Percentiles rank a stretch among this genome's conserved stretches.
These are phyloP conservation scores for Crithidia expoeki DNA, from an alignment of 208 protist genomes.

Conservation along the genomic window DNA sequence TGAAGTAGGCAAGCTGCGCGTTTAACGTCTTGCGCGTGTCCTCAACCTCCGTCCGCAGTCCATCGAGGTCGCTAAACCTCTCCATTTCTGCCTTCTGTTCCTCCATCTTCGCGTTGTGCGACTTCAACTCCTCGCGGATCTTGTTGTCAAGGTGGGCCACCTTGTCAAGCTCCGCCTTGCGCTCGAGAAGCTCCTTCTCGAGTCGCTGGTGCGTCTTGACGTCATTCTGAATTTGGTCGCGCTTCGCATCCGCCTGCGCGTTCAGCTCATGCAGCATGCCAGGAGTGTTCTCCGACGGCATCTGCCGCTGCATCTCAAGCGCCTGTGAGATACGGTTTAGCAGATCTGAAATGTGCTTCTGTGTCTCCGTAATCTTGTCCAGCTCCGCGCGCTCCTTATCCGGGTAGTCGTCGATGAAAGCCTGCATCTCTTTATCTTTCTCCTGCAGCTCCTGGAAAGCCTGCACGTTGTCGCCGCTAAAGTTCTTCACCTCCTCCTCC, in stretches of 20 bases:
- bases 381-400: slow-evolving; percentile 73
- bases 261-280: slow-evolving; percentile 72
- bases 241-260: slow-evolving; percentile 79
- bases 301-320: slow-evolving; percentile 76
- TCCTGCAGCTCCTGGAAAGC: slow-evolving; percentile 86
- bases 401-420: slow-evolving; percentile 89
- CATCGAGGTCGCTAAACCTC: slow-evolving; percentile 79
- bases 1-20: slow-evolving; percentile 62
- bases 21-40: slow-evolving; percentile 54
- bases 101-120: slow-evolving; percentile 74
- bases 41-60: slow-evolving; percentile 68
- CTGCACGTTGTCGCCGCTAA: slow-evolving; percentile 86
- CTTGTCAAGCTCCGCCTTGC: slow-evolving; percentile 90
- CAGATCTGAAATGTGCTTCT: slow-evolving; percentile 69
- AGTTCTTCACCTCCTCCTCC: slow-evolving; percentile 84
- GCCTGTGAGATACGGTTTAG: slow-evolving; percentile 84
- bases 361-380: slow-evolving; percentile 56
- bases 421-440: slow-evolving; percentile 85
- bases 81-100: slow-evolving; percentile 84
- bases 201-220: slow-evolving; percentile 86
- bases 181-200: slow-evolving; percentile 89
- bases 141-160: slow-evolving; percentile 87
- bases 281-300: slow-evolving; percentile 67
- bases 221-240: slow-evolving; percentile 81
- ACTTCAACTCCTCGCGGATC: slow-evolving; percentile 87